A percentile compares a stretch with the other conserved stretches of the same genome.
phyloP scores from a whole-genome alignment of 805 yeast genomes.

The Teunomyces funiuensis region DNA sequence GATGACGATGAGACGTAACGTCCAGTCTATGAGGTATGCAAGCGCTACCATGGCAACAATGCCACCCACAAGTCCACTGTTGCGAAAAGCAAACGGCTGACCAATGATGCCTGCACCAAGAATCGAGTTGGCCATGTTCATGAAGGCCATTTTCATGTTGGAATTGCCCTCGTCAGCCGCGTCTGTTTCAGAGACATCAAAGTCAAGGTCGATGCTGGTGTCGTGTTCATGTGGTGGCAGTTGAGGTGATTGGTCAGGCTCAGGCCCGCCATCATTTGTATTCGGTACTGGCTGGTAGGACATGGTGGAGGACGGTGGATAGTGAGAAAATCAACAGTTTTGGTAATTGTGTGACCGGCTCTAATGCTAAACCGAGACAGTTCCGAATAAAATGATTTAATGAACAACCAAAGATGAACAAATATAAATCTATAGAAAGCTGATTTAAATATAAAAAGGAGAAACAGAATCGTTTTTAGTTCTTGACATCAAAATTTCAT shows the following conservation, averaged over 20 bases:
- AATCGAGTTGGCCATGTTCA: slow-evolving; percentile 96
- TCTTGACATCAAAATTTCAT: too few species aligned
- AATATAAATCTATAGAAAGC: too few species aligned
- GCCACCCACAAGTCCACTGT: slow-evolving; percentile 80
- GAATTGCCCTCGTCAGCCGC: slow-evolving; percentile 30
- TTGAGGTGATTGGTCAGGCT: too few species aligned
- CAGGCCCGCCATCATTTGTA: slow-evolving; percentile 1
- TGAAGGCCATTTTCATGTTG: slow-evolving; percentile 78
- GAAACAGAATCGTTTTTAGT: too few species aligned
- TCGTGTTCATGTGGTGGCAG: too few species aligned
- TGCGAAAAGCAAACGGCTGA: slow-evolving; percentile 83
- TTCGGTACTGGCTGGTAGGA: slow-evolving; percentile 3
- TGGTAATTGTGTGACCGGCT: too few species aligned
- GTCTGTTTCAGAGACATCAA: slow-evolving; percentile 1
- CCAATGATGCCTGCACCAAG: slow-evolving; percentile 96
- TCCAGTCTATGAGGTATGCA: slow-evolving; percentile 84
- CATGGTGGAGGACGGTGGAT: neutral
- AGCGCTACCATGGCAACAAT: slow-evolving; percentile 56
- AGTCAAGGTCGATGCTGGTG: too few species aligned
- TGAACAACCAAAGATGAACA: too few species aligned
- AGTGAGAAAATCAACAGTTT: neutral
- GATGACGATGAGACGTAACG: slow-evolving; percentile 71
- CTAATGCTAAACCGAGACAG: too few species aligned
- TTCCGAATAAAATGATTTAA: too few species aligned
- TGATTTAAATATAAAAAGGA: too few species aligned